phyloP scores from a whole-genome alignment of 257 asterid species.

The Nicotiana undulata region DNA sequence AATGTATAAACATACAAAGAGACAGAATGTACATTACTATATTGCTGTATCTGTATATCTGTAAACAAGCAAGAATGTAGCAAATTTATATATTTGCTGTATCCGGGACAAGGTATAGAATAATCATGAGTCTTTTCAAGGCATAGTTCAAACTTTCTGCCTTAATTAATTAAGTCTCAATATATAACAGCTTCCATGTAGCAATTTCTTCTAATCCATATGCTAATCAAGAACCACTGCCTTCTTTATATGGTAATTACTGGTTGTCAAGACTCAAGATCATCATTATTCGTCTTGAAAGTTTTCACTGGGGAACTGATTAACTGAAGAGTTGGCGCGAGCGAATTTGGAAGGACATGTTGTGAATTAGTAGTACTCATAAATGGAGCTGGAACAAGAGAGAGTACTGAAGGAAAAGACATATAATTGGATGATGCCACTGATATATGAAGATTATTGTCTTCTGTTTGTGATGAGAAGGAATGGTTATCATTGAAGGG shows the following conservation, averaged over 20 bases:
- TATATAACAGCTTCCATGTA: not conserved
- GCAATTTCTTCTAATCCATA: not conserved
- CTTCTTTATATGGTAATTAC: not conserved
- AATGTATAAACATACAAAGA: not conserved
- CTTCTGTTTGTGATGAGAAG: constrained; percentile 17
- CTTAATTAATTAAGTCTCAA: too few species aligned
- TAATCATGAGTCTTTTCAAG: too few species aligned
- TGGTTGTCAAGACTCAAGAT: not conserved
- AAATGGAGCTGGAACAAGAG: constrained; percentile 22
- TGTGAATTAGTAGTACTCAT: constrained; percentile 12
- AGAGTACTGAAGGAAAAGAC: constrained; percentile 13
- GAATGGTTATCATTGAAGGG: constrained; percentile 19
- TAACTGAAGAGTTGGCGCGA: constrained; percentile 43
- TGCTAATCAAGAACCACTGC: constrained; percentile 11
- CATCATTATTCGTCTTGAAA: not conserved
- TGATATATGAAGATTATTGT: too few species aligned
- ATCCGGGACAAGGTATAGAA: not conserved
- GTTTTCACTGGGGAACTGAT: constrained; percentile 25
- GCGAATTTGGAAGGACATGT: constrained; percentile 16
- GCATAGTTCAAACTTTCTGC: not conserved
- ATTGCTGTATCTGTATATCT: not conserved
- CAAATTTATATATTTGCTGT: not conserved
- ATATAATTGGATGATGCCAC: not conserved
- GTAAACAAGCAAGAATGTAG: not conserved
- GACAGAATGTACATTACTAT: constrained; percentile 15